Percentiles rank a stretch among this genome's conserved stretches.
Conservation (phyloP, 352 stramenopile species). For the Globisporangium irregulare region DNA sequence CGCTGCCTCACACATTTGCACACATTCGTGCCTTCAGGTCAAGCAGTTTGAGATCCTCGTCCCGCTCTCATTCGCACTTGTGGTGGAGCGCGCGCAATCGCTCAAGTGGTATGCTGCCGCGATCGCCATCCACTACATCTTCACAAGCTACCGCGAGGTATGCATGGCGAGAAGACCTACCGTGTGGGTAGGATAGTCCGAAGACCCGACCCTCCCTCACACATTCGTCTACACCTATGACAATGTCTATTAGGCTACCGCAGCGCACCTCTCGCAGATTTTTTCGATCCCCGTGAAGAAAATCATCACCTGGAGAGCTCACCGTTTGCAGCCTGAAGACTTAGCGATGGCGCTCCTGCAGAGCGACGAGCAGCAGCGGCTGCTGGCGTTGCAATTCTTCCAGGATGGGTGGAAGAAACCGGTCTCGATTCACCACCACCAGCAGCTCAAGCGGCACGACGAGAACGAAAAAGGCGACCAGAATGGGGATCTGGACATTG, state of each 20-base stretch:
- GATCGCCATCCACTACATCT: conserved; percentile 48
- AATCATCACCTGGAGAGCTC: not conserved
- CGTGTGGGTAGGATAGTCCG: too few relatives aligned
- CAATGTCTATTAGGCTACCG: not conserved
- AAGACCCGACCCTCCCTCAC: too few relatives aligned
- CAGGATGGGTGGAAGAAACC: conserved; percentile 42
- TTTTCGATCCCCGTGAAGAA: conserved; percentile 15
- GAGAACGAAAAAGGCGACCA: not conserved
- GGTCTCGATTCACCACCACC: conserved; percentile 9
- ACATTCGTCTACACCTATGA: too few relatives aligned
- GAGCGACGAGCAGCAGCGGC: conserved; percentile 29
- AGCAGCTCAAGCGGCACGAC: not conserved
- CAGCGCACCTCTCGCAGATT: conserved; percentile 20
- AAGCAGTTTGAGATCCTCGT: conserved; percentile 40
- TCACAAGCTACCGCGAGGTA: conserved; percentile 29
- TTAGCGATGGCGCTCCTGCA: conserved; percentile 37
- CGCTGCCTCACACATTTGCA: not conserved
- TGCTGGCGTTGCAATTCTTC: conserved; percentile 47
- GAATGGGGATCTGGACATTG: not conserved
- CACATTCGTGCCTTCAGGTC: conserved; percentile 7
- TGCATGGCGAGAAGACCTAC: not conserved
- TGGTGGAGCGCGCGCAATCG: conserved; percentile 43
- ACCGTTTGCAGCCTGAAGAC: conserved; percentile 8
- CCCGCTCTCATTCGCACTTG: conserved; percentile 54
- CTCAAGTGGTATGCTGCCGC: conserved; percentile 64